Percentiles rank a stretch among this genome's conserved stretches.
These are phyloP conservation scores for Yamadazyma paraphyllophila DNA, from an alignment of 805 yeast genomes.

Conservation along the genomic window DNA sequence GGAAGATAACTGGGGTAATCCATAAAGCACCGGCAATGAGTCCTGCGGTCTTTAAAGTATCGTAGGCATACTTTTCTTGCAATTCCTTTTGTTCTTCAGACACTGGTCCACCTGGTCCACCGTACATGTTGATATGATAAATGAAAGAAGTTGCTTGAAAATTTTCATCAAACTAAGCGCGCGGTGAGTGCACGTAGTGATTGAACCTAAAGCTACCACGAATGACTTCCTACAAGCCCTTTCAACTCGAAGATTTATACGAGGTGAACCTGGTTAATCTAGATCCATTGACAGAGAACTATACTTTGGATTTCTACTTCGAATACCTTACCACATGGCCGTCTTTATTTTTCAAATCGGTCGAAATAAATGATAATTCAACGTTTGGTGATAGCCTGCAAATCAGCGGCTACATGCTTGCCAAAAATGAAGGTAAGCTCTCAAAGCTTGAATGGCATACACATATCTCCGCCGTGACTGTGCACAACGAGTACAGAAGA, in stretches of 20 bases:
- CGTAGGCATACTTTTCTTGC: conserved; percentile 61
- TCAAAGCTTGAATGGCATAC: conserved; percentile 84
- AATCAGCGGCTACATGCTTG: conserved; percentile 82
- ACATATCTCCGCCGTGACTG: conserved; percentile 94
- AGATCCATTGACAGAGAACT: conserved; percentile 91
- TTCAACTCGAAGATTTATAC: conserved; percentile 82
- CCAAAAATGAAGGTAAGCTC: conserved; percentile 84
- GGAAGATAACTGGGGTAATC: conserved; percentile 54
- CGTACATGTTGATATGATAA: conserved; percentile 30
- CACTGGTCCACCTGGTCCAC: conserved; percentile 47
- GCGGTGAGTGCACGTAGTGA: conserved; percentile 2
- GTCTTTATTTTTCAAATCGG: conserved; percentile 76
- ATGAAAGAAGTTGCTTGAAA: conserved; percentile 9
- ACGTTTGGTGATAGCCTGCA: conserved; percentile 5
- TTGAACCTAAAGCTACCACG: neutral
- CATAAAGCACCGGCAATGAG: conserved; percentile 65
- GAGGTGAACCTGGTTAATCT: conserved; percentile 71
- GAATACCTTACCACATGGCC: conserved; percentile 89
- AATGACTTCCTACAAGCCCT: conserved; percentile 91
- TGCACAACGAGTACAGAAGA: conserved; percentile 77
- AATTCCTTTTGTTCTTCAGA: conserved; percentile 65
- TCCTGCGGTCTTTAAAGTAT: conserved; percentile 60
- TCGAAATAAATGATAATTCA: conserved; percentile 30
- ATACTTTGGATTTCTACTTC: conserved; percentile 76
- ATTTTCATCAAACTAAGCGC: conserved; percentile 8